A percentile compares a stretch with the other conserved stretches of the same genome.
Conservation (phyloP, 202 grass and related monocot species). For the Sporobolus alterniflorus region DNA sequence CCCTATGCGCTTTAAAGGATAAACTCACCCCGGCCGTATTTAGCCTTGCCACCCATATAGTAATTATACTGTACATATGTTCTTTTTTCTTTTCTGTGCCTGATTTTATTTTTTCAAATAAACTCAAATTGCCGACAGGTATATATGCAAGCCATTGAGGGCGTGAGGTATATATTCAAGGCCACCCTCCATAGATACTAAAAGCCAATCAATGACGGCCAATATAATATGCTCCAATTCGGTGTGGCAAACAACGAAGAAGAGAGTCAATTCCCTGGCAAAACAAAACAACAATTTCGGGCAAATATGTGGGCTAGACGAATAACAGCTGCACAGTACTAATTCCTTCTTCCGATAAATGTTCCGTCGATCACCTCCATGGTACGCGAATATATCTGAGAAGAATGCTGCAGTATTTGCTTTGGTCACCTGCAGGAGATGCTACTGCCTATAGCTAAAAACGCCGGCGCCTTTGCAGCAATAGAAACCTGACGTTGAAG, state of each 20-base stretch:
- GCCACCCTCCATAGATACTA: background rate
- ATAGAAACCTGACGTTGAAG: conserved; percentile 20
- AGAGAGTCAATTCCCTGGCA: no score
- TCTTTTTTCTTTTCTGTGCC: background rate
- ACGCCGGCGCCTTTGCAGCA: conserved; percentile 22
- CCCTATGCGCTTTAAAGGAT: no score
- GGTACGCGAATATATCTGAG: conserved; percentile 7
- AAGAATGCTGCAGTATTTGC: background rate
- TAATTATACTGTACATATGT: background rate
- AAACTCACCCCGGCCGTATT: no score
- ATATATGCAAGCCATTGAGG: conserved; percentile 15
- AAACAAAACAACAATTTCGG: conserved; percentile 33
- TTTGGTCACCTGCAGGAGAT: conserved; percentile 37
- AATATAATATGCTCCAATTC: background rate
- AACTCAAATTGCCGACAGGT: background rate
- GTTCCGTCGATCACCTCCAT: background rate
- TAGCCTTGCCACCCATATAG: background rate
- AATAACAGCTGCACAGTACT: conserved; percentile 15
- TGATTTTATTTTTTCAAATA: background rate
- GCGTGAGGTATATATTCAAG: conserved; percentile 33
- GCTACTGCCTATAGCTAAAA: background rate
- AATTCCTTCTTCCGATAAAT: conserved; percentile 36
- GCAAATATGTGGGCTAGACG: conserved; percentile 6
- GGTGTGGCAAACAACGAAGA: no score
- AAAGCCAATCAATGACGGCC: background rate